Conservation (phyloP, 768 basidiomycete genomes). For the Leccinellum albellum region DNA sequence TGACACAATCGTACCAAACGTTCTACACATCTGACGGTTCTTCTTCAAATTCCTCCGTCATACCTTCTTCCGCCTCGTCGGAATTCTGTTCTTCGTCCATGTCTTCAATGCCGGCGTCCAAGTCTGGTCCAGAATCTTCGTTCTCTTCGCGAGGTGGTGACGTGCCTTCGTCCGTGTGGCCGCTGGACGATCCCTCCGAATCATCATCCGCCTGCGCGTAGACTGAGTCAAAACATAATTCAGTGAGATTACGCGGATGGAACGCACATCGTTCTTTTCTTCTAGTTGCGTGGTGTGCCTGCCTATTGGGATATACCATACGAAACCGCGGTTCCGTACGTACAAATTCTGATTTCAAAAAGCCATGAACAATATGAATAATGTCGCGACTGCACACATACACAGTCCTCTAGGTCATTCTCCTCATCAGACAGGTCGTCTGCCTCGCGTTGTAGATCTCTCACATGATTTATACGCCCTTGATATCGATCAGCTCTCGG, state of each 20-base stretch:
- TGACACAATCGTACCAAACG: neutral
- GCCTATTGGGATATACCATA: conserved; percentile 70
- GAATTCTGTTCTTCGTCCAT: conserved; percentile 43
- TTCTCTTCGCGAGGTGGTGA: conserved; percentile 36
- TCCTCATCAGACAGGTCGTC: conserved; percentile 85
- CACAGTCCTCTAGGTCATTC: conserved; percentile 73
- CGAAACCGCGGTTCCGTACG: conserved; percentile 64
- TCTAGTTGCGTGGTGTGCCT: conserved; percentile 70
- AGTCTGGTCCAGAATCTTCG: conserved; percentile 37
- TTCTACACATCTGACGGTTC: conserved; percentile 31
- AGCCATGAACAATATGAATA: neutral
- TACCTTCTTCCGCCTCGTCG: conserved; percentile 40
- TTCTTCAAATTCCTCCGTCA: conserved; percentile 53
- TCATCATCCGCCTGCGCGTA: conserved; percentile 33
- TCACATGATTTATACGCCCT: conserved; percentile 55
- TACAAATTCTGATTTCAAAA: conserved; percentile 43
- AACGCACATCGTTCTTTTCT: conserved; percentile 77
- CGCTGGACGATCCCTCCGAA: conserved; percentile 32
- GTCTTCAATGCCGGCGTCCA: conserved; percentile 40
- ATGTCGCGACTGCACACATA: conserved; percentile 30
- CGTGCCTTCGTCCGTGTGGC: conserved; percentile 28
- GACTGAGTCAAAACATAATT: neutral
- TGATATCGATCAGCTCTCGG: conserved; percentile 46
- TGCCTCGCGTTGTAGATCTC: conserved; percentile 73
- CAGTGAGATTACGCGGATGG: neutral